Evolutionary conservation across 129 eudicot species (phyloP), one percentile per base, ranked within the genome.

Genomic region (Flaveria sonorensis): DNA sequence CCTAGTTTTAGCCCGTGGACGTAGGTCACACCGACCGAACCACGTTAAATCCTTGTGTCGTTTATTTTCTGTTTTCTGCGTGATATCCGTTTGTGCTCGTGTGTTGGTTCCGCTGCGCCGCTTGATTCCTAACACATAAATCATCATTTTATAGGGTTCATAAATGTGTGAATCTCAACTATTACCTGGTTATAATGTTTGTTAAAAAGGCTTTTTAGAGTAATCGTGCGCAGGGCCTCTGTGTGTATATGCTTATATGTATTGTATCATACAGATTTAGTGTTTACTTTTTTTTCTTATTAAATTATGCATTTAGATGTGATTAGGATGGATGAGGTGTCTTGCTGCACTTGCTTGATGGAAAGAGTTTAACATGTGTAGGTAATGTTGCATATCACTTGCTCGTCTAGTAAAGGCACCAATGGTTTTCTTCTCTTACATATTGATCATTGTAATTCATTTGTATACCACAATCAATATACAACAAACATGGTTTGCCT

Each of bases 381-480:
- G 86, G 83, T 97, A 94, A 63, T 91, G 83, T 23, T 94, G 98
- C 97, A 83, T 93, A 59, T 92, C 92, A 73, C 87, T 90, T 73
- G 96, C 97, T 81, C 89, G 98, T 83, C 76, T 89, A 76, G 98
- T 91, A 82, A 94, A 91, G 97, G 98, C 98, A 69, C 97, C 98
- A 64, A 84, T 91, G 98, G 98, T 94, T 24, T 24, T 24, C 28
- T 24, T 24, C 28, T 0, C 28, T 24, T 24, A 24, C 1, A 24
- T 24, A 24, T 24, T 24, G 28, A 24, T 24, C 28, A 24, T 24
- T 24, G 28, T 24, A 24, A 24, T 24, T 24, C 28, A 24, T 24
- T 24, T 24, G 1, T 24, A 24, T 24, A 1, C 28, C 28, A 24
- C 28, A 24, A 24, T 28, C 2, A 28, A 1, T 28, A 28, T 2